These are phyloP conservation scores for Pseudophaeomoniella oleicola DNA, from an alignment of 2,329 filamentous ascomycete species.

Conservation along the genomic window DNA sequence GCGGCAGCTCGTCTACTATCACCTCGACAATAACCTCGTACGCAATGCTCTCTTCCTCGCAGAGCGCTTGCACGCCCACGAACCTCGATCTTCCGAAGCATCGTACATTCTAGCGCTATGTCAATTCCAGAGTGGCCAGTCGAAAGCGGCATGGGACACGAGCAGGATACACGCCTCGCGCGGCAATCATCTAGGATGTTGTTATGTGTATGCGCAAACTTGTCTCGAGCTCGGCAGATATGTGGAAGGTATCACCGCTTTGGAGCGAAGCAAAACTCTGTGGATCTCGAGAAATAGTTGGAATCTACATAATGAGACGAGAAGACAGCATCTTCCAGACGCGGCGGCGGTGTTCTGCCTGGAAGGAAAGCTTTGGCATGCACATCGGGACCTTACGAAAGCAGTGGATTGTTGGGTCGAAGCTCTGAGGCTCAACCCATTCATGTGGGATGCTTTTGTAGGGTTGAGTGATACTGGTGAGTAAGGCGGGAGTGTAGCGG, in stretches of 20 bases:
- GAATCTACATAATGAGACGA: conserved; percentile 67
- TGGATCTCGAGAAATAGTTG: conserved; percentile 66
- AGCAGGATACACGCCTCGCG: conserved; percentile 57
- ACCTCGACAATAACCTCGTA: conserved; percentile 77
- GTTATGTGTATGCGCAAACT: conserved; percentile 82
- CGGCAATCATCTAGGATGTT: conserved; percentile 68
- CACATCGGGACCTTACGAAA: conserved; percentile 64
- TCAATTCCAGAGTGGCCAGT: conserved; percentile 67
- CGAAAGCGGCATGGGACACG: conserved; percentile 72
- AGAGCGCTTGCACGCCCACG: conserved; percentile 70
- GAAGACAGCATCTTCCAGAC: conserved; percentile 64
- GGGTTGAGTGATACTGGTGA: conserved; percentile 65
- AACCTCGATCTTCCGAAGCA: conserved; percentile 66
- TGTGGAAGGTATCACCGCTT: conserved; percentile 64
- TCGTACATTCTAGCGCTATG: conserved; percentile 73
- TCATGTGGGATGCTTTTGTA: conserved; percentile 96
- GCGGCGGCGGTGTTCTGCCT: conserved; percentile 70
- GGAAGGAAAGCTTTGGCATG: conserved; percentile 74
- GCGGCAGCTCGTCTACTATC: conserved; percentile 52
- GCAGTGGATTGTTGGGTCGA: conserved; percentile 80
- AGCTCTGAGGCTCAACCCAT: conserved; percentile 75
- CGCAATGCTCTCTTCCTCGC: conserved; percentile 91
- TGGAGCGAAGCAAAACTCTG: conserved; percentile 66
- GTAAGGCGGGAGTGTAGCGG: conserved; percentile 6
- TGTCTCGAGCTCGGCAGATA: conserved; percentile 67